Evolutionary conservation across 164 flowering plant species (phyloP).

Genomic region (Berberis thunbergii): DNA sequence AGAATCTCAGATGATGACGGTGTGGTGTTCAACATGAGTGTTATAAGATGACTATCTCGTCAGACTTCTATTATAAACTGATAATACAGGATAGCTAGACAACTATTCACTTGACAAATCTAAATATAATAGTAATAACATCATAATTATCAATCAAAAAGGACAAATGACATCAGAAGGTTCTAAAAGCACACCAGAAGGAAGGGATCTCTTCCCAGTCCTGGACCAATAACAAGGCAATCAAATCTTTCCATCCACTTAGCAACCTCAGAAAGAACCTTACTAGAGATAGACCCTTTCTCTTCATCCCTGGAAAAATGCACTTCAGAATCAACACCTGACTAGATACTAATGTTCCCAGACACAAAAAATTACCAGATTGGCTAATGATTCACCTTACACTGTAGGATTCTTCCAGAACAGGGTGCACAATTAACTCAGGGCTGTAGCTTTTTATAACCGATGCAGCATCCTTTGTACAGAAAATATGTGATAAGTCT

Average conservation of each 20-base stretch:
- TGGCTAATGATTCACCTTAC: slow-evolving; percentile 39
- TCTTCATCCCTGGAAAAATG: slow-evolving; percentile 57
- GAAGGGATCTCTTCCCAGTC: slow-evolving; percentile 96
- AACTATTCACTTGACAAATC: too few species aligned
- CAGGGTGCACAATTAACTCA: slow-evolving; percentile 93
- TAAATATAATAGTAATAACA: too few species aligned
- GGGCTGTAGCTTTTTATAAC: slow-evolving; percentile 97
- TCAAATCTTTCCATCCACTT: slow-evolving; percentile 99
- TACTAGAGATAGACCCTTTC: slow-evolving; percentile 27
- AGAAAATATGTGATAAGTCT: slow-evolving; percentile 94
- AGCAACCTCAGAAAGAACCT: slow-evolving; percentile 69
- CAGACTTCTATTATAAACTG: too few species aligned
- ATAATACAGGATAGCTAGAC: too few species aligned
- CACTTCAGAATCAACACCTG: slow-evolving; percentile 7
- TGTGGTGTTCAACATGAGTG: too few species aligned
- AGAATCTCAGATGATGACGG: background rate
- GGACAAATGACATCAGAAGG: background rate
- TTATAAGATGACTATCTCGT: too few species aligned
- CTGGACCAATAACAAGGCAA: slow-evolving; percentile 95
- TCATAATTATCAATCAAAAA: too few species aligned
- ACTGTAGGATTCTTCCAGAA: slow-evolving; percentile 85
- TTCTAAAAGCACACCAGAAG: slow-evolving; percentile 52
- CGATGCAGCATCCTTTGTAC: slow-evolving; percentile 91
- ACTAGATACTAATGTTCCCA: background rate
- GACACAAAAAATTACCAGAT: background rate